Evolutionary conservation across 176 grass and related monocot species (phyloP).

Genomic region (Oryza australiensis): DNA sequence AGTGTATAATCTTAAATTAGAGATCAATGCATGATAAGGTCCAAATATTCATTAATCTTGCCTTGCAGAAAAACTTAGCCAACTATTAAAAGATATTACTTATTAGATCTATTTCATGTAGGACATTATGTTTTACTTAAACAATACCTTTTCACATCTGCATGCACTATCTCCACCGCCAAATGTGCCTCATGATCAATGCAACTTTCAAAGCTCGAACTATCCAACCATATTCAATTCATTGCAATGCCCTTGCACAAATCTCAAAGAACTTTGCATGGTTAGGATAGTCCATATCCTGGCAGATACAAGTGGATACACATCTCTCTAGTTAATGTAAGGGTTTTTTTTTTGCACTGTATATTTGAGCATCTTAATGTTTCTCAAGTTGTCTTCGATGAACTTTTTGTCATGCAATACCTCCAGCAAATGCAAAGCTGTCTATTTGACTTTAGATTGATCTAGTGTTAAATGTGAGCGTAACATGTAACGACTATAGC

Average conservation of each 20-base stretch:
- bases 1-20: conserved; percentile 4
- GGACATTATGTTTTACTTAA: background rate
- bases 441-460: background rate
- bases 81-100: background rate
- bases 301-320: background rate
- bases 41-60: background rate
- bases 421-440: background rate
- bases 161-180: background rate
- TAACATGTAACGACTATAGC: conserved; percentile 8
- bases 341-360: conserved; percentile 9
- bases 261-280: background rate
- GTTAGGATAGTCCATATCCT: background rate
- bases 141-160: background rate
- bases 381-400: background rate
- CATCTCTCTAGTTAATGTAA: background rate
- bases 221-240: background rate
- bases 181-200: background rate
- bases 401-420: background rate
- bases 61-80: background rate
- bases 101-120: background rate
- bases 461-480: background rate
- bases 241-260: background rate
- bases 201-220: background rate
- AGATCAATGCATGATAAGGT: background rate
- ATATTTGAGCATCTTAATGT: background rate